phyloP scores from a whole-genome alignment of 768 basidiomycete species.

The Lenzites betulinus region DNA sequence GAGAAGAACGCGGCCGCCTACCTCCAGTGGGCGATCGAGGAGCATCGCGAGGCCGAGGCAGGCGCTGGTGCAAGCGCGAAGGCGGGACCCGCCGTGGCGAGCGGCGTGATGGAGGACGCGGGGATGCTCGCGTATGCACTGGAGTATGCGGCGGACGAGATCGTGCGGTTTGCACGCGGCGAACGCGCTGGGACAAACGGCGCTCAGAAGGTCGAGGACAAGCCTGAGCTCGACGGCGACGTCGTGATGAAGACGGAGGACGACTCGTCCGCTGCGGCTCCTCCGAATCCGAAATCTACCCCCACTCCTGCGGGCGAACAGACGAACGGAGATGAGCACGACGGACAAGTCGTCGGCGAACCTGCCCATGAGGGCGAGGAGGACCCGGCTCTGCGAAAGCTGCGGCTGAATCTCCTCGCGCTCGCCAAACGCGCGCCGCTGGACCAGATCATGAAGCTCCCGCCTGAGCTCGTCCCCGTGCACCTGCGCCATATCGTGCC shows the following conservation, averaged over 20 bases:
- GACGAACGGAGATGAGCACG: not conserved
- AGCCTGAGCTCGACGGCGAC: constrained; percentile 21
- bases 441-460: constrained; percentile 66
- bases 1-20: constrained; percentile 31
- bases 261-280: constrained; percentile 7
- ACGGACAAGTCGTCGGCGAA: not conserved
- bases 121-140: constrained; percentile 59
- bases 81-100: constrained; percentile 5
- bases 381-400: constrained; percentile 52
- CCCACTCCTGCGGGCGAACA: not conserved
- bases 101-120: constrained; percentile 39
- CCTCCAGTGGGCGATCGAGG: constrained; percentile 33
- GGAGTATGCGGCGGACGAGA: constrained; percentile 54
- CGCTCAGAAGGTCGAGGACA: constrained; percentile 19
- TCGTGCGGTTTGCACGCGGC: constrained; percentile 43
- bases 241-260: constrained; percentile 14
- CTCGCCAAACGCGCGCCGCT: constrained; percentile 77
- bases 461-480: constrained; percentile 65
- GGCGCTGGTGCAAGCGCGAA: constrained; percentile 10
- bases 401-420: constrained; percentile 75
- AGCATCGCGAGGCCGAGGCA: constrained; percentile 31
- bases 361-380: constrained; percentile 25
- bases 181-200: constrained; percentile 10
- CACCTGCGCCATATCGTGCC: constrained; percentile 66
- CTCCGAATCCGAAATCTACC: not conserved